These are phyloP conservation scores for Euphrasia confusa DNA, from an alignment of 257 asterid species.

Conservation along the genomic window DNA sequence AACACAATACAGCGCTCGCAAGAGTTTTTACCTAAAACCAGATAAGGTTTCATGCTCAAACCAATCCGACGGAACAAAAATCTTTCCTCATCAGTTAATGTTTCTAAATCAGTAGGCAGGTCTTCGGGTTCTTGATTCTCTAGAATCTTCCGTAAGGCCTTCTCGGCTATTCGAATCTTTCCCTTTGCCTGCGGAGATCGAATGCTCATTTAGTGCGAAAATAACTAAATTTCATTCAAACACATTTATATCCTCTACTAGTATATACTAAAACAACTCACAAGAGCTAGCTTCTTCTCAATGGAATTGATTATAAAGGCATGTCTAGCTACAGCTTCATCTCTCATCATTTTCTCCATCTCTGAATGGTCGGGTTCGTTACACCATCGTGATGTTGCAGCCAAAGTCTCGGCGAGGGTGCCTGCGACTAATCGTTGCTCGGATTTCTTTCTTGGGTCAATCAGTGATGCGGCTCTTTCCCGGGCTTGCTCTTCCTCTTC, in stretches of 20 bases:
- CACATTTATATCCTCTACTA: slow-evolving; percentile 13
- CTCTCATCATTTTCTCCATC: slow-evolving; percentile 70
- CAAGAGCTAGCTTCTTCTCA: slow-evolving; percentile 63
- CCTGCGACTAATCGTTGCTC: slow-evolving; percentile 77
- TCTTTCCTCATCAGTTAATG: slow-evolving; percentile 80
- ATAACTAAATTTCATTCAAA: slow-evolving; percentile 7
- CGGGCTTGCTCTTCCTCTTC: slow-evolving; percentile 88
- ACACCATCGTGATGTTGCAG: slow-evolving; percentile 83
- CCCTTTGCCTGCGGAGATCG: slow-evolving; percentile 57
- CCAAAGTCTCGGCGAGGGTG: slow-evolving; percentile 84
- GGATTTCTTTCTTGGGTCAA: slow-evolving; percentile 30
- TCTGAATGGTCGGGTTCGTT: slow-evolving; percentile 47
- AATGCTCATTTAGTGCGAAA: slow-evolving; percentile 14
- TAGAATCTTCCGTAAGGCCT: slow-evolving; percentile 52
- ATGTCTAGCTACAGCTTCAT: slow-evolving; percentile 51
- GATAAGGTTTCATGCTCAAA: slow-evolving; percentile 81
- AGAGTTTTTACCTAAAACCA: slow-evolving; percentile 56
- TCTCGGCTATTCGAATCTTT: slow-evolving; percentile 67
- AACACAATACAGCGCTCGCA: not conserved
- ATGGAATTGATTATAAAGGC: slow-evolving; percentile 58
- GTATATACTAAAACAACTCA: slow-evolving; percentile 35
- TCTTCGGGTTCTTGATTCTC: slow-evolving; percentile 52
- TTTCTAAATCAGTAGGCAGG: slow-evolving; percentile 79
- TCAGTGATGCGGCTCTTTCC: slow-evolving; percentile 39
- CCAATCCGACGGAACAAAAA: slow-evolving; percentile 76